Evolutionary conservation across 352 stramenopile genomes (phyloP), one percentile per base, ranked within the genome.

Genomic region (Globisporangium megalacanthum): DNA sequence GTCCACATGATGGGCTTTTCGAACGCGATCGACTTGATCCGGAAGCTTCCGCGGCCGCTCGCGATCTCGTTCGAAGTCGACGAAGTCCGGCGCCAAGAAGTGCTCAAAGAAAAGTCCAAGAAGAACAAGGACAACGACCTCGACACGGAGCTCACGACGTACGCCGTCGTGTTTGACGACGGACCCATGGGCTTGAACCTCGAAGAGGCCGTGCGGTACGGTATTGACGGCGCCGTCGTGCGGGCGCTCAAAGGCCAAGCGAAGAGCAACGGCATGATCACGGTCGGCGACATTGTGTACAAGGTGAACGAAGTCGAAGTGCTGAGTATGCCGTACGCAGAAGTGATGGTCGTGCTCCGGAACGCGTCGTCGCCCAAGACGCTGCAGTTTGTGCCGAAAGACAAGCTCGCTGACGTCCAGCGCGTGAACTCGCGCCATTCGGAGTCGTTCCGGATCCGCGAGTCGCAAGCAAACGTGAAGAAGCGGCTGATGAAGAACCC

Each of bases 1-100:
- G 80, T 92, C 52, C 75, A 94, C 58, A 72, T 72, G 50, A 89
- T 92, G 73, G 82, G 84, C 22, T 94, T 92, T 52, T 88, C 76
- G 25, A 73, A 89, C 25, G 84, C 84, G 19, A 91, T 94, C 47
- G 84, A 94, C 54, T 50, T 94, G 49, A 94, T 94, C 54, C 84
- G 82, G 6, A 92, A 92, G 54, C 69, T 94, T 61, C 84, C 84
- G 15, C 69, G 84, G 3, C 84, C 84, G 19, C 62, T 94, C 25
- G 77, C 83, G 15, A 92, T 94, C 66, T 78, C 83, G 22, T 92
- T 94, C 60, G 83, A 94, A 54, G 83, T 94, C 46, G 84, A 91
- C 35, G 69, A 86, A 55, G 66, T 51, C 2, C 69, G 84, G 42
- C 76, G 84, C 25, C 72, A 86, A 17, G 59, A 83, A 62, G 77